phyloP scores from a whole-genome alignment of 495 filamentous ascomycete species.

The Penicillium soppii region DNA sequence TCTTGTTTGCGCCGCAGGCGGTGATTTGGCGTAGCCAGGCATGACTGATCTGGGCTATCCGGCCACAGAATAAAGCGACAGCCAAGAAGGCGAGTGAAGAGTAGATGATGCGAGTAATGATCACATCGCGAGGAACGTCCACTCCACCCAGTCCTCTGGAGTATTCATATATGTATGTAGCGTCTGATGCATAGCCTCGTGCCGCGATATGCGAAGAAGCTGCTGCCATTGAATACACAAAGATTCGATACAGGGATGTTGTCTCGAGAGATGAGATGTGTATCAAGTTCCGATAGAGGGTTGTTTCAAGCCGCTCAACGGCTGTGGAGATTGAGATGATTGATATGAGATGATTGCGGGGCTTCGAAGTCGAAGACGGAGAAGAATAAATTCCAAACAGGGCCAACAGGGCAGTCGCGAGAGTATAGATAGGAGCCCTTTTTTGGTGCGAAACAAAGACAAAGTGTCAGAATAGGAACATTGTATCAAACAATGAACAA shows the following conservation, averaged over 20 bases:
- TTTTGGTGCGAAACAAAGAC: constrained; percentile 1
- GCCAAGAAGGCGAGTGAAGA: constrained; percentile 48
- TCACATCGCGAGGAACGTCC: constrained; percentile 42
- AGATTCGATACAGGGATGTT: not conserved
- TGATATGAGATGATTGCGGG: not conserved
- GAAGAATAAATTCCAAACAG: not conserved
- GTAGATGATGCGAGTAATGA: constrained; percentile 45
- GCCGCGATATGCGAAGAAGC: constrained; percentile 26
- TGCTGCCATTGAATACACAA: constrained; percentile 36
- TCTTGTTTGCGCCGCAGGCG: constrained; percentile 51
- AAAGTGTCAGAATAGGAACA: not conserved
- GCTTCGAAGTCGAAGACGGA: not conserved
- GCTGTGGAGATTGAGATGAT: not conserved
- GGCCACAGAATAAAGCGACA: constrained; percentile 53
- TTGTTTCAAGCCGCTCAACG: constrained; percentile 5
- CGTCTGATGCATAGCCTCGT: constrained; percentile 36
- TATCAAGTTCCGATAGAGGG: too few relatives aligned
- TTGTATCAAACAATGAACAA: constrained; percentile 9
- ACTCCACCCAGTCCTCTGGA: constrained; percentile 44
- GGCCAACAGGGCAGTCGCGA: not conserved
- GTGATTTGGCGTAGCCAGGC: constrained; percentile 69
- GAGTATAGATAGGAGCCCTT: not conserved
- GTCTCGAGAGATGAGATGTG: not conserved
- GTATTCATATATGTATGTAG: constrained; percentile 45
- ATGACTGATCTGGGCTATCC: constrained; percentile 62